Base-by-base conservation (phyloP, 129 eudicot species). In the Flaveria trinervia region DNA sequence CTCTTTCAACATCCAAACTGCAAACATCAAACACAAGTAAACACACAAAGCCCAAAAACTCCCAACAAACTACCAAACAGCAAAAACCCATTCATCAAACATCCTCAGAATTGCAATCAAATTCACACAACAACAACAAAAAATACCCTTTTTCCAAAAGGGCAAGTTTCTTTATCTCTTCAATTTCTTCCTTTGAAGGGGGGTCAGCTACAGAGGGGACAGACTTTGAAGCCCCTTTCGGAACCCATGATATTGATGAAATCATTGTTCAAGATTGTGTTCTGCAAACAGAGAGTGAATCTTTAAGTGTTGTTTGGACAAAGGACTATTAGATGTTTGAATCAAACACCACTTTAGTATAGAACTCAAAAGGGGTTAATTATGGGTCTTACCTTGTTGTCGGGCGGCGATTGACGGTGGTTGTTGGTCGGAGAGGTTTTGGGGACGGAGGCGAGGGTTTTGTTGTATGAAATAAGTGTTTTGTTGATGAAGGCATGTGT, bases 221-320 rank as follows among this genome's bases (percentile, higher is more conserved):
- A 22, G 97, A 22, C 64, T 87, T 94, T 0, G 92, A 82, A 43
- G 79, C 92, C 66, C 98, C 98, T 84, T 93, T 94, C 0, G 98
- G 97, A 57, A 94, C 84, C 98, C 98, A 94, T 11, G 98, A 94
- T 71, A 94, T 56, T 16, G 98, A 84, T 67, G 98, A 70, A 60
- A 94, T 94, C 98, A 94, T 94, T 62, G 12, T 62, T 68, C 59
- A 68, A 16, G 62, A 44, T 5, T 14, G n/a, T 68, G 2, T 16
- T 55, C 88, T 85, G 75, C 66, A 68, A 70, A 74, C 72, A 60
- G 41, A 5, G 1, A 4, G 41, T 36, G 41, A 36, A 36, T 36
- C 41, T 36, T 36, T 36, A 36, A 36, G 41, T 36, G 41, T 22
- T 11, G 13, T 50, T 52, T 56, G 62, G 62, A 49, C 17, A 49